Evolutionary conservation across 768 basidiomycete genomes (phyloP), one percentile per base, ranked within the genome.

Genomic region (Suillus weaverae): DNA sequence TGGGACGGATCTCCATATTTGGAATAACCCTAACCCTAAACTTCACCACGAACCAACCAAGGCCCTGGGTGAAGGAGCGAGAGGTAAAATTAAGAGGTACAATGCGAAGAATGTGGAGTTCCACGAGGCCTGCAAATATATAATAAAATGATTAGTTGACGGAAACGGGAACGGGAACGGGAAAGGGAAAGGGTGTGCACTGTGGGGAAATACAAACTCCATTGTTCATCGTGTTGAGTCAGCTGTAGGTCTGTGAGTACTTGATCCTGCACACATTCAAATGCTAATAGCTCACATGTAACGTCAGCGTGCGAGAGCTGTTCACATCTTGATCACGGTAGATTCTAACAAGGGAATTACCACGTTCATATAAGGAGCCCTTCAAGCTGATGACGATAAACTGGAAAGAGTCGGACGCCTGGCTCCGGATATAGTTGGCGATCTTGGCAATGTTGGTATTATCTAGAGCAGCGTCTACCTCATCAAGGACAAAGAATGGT

Each of bases 391-490:
- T 99, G 63, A 99, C 96, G 64, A 99, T 87, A 76, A 98, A 99
- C 75, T 98, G 96, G 84, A 98, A 97, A 1, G 81, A 76, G 53
- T 89, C 86, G 0, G 93, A 93, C 3, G 95, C 89, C 68, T 96
- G 94, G 14, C 84, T 79, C 3, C 91, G 86, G 69, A 97, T 95
- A 73, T 98, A 99, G 68, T 92, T 91, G 14, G 97, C 97, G 39
- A 99, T 88, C 74, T 95, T 94, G 43, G 94, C 92, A 4, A 98
- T 96, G 69, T 99, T 99, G n/a, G 95, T 97, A 74, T 98, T 97
- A 79, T 99, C 97, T 44, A 99, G 83, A 0, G 97, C 97, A 13
- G 97, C 97, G 69, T 99, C 97, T 32, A 97, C 95, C 77, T 99
- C 97, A 72, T 99, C 97, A n/a, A 99, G 83, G 16, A 98, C 97